Evolutionary conservation across 2,329 filamentous ascomycete genomes (phyloP).

Genomic region (Talaromyces sp.): DNA sequence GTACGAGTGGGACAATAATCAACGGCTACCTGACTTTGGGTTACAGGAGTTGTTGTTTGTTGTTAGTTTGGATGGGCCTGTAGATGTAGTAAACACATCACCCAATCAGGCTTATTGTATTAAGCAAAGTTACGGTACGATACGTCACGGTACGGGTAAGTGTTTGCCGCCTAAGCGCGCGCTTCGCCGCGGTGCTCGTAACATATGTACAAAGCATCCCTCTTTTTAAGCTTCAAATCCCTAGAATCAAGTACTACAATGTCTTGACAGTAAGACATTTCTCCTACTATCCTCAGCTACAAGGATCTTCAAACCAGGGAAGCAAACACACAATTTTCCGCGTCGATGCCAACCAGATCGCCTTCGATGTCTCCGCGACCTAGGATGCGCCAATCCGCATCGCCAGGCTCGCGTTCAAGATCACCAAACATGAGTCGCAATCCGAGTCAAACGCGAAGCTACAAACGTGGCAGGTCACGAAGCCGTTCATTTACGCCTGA

Average conservation of each 20-base stretch:
- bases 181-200: background rate
- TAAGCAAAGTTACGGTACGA: background rate
- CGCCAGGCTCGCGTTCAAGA: conserved; percentile 32
- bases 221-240: background rate
- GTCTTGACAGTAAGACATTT: background rate
- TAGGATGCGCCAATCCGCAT: conserved; percentile 33
- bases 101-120: background rate
- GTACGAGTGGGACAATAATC: conserved; percentile 17
- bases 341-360: conserved; percentile 20
- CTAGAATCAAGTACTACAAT: background rate
- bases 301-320: background rate
- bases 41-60: conserved; percentile 11
- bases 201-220: background rate
- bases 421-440: conserved; percentile 30
- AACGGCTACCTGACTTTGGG: conserved; percentile 16
- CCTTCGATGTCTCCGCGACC: conserved; percentile 21
- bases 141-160: too few relatives aligned
- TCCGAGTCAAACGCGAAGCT: conserved; percentile 27
- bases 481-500: conserved; percentile 30
- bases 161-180: background rate
- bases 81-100: background rate
- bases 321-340: background rate
- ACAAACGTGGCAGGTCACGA: conserved; percentile 28
- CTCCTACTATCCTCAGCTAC: background rate
- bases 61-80: conserved; percentile 14